Percentiles rank a stretch among this genome's conserved stretches.
Evolutionary conservation across 83 land plant genomes (phyloP).

Genomic region (Diphasiastrum complanatum): DNA sequence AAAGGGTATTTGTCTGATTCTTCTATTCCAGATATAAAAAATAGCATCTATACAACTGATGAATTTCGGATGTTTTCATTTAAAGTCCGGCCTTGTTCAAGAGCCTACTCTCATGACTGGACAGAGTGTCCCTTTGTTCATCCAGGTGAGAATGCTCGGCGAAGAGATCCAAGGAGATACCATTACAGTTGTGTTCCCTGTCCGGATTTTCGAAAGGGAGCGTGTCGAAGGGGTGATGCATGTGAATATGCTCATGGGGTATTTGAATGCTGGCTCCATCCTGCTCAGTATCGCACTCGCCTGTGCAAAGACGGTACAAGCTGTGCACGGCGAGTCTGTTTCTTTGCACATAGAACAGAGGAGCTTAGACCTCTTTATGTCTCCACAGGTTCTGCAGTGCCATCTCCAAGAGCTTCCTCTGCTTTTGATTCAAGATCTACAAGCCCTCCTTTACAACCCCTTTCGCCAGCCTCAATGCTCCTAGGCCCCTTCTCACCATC

Average conservation of each 20-base stretch:
- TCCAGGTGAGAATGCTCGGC: slow-evolving; percentile 26
- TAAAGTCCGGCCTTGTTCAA: too few species aligned
- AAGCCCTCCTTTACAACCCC: slow-evolving; percentile 17
- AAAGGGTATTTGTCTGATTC: slow-evolving; percentile 17
- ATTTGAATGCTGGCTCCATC: slow-evolving; percentile 29
- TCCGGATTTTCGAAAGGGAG: slow-evolving; percentile 26
- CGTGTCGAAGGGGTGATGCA: slow-evolving; percentile 22
- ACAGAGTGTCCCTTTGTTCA: slow-evolving; percentile 29
- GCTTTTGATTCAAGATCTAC: slow-evolving; percentile 12
- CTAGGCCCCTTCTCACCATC: slow-evolving; percentile 15
- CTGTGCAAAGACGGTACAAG: slow-evolving; percentile 26
- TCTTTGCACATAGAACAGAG: slow-evolving; percentile 26
- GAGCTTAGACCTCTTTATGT: slow-evolving; percentile 27
- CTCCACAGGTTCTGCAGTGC: slow-evolving; percentile 19
- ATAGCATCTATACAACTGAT: slow-evolving; percentile 26
- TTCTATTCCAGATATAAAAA: slow-evolving; percentile 23
- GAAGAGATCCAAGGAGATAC: slow-evolving; percentile 19
- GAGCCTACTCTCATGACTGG: slow-evolving; percentile 28
- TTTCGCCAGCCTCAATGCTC: slow-evolving; percentile 2
- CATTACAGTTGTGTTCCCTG: slow-evolving; percentile 31
- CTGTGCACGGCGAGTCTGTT: slow-evolving; percentile 22
- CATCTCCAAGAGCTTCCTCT: slow-evolving; percentile 21
- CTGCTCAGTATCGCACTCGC: slow-evolving; percentile 27
- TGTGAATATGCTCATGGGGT: slow-evolving; percentile 19
- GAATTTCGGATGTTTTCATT: slow-evolving; percentile 28